Evolutionary conservation across 2,329 filamentous ascomycete genomes (phyloP).

Genomic region (Venturia effusa): DNA sequence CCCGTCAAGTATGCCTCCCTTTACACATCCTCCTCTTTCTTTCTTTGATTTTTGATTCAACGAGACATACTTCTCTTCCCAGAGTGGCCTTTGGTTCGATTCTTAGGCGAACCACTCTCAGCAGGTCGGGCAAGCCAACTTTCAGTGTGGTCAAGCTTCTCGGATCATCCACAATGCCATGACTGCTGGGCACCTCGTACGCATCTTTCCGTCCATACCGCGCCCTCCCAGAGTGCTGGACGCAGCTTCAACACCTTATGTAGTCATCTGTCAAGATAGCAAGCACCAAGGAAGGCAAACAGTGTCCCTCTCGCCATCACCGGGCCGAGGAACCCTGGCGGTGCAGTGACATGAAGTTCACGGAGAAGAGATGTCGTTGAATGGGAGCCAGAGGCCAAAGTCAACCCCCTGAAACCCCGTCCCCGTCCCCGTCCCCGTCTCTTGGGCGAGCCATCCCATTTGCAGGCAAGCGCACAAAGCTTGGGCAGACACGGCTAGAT

Average conservation of each 20-base stretch:
- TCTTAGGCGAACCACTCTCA: not conserved
- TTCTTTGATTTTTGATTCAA: not conserved
- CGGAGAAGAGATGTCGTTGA: not conserved
- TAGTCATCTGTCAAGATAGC: not conserved
- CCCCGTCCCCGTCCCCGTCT: too few species aligned
- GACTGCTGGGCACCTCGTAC: too few species aligned
- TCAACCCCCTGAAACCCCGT: not conserved
- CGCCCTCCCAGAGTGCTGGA: not conserved
- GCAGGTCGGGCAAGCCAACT: not conserved
- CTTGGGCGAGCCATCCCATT: not conserved
- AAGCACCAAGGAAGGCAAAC: not conserved
- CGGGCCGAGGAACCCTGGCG: not conserved
- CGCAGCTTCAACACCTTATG: not conserved
- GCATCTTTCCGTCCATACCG: too few species aligned
- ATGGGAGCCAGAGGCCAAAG: not conserved
- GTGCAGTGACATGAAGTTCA: not conserved
- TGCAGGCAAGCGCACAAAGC: not conserved
- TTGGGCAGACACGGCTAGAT: not conserved
- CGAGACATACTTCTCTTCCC: not conserved
- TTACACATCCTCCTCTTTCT: slow-evolving; percentile 1
- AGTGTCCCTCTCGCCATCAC: not conserved
- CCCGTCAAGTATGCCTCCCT: not conserved
- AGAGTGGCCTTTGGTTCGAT: not conserved
- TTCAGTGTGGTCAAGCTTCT: not conserved
- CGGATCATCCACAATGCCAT: not conserved